Evolutionary conservation across 352 stramenopile genomes (phyloP), one percentile per base, ranked within the genome.

Genomic region (Nothophytophthora sp.): DNA sequence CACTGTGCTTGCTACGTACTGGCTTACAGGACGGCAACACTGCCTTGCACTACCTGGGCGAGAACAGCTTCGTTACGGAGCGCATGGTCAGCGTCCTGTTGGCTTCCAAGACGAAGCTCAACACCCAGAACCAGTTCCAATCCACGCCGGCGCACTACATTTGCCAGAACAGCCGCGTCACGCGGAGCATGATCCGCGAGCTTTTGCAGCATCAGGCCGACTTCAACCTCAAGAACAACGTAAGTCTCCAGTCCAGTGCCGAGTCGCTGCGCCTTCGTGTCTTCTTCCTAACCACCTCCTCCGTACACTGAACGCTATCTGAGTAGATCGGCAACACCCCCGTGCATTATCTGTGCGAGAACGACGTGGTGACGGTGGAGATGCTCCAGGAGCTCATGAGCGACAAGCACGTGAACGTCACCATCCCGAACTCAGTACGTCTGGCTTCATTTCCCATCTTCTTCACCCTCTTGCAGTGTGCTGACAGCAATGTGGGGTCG

Each of bases 51-150:
- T 87, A 79, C 42, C 50, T 87, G 8, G 57, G 64, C 1, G 75
- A 88, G 51, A 93, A 84, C 54, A 24, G 23, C 9, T 60, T 48
- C 9, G 36, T 86, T 10, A 73, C 58, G 4, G 59, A 76, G 1
- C 45, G 41, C 2, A 56, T 77, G 32, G 44, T 94, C 16, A 37
- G n/a, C 5, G 55, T 73, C 13, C 36, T 88, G 11, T 49, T 92
- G 28, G 25, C 50, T 5, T 60, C 60, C 4, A 81, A 81, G 32
- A 59, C 65, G 9, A 70, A 82, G 32, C 43, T 70, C 2, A 90
- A 89, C 37, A 51, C 74, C n/a, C 73, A 84, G 33, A 94, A 94
- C 51, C 62, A 90, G 81, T 94, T 92, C 55, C 69, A 85, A 63
- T 73, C 78, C 25, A 90, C 76, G 3, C 66, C 83, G 45, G 77